Percentiles rank a stretch among this genome's conserved stretches.
Conservation (phyloP, 768 basidiomycete genomes). For the Zangia roseola region DNA sequence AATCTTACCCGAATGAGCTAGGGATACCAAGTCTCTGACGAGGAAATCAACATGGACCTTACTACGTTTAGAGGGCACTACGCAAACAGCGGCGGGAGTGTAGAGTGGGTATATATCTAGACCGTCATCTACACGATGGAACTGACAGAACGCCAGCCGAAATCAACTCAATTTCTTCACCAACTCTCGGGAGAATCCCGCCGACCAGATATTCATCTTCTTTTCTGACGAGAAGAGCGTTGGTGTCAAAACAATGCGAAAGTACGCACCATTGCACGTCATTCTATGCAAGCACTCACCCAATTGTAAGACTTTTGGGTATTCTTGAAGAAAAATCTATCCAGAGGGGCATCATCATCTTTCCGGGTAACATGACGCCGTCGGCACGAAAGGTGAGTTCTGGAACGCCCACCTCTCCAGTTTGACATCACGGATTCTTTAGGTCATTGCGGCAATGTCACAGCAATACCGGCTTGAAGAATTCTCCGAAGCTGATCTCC, state of each 20-base stretch:
- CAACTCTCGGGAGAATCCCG: constrained; percentile 59
- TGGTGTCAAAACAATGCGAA: constrained; percentile 96
- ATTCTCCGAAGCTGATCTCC: constrained; percentile 92
- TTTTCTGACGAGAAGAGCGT: constrained; percentile 96
- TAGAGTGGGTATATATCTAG: constrained; percentile 64
- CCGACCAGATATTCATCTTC: constrained; percentile 88
- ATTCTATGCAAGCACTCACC: constrained; percentile 10
- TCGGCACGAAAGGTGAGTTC: constrained; percentile 84
- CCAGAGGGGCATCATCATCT: constrained; percentile 90
- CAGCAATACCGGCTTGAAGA: constrained; percentile 87
- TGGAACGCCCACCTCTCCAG: background rate
- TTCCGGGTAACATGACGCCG: constrained; percentile 94
- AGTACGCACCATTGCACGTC: constrained; percentile 50
- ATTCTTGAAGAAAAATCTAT: constrained; percentile 93
- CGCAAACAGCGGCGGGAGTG: constrained; percentile 66
- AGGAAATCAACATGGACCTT: constrained; percentile 90
- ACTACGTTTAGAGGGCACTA: constrained; percentile 72
- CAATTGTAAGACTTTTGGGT: constrained; percentile 62
- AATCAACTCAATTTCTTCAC: constrained; percentile 90
- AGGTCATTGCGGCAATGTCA: constrained; percentile 94
- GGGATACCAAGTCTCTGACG: constrained; percentile 93
- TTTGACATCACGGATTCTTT: constrained; percentile 1
- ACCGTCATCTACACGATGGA: background rate
- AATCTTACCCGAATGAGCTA: constrained; percentile 36
- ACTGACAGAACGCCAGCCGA: constrained; percentile 53